Evolutionary conservation across 2,329 filamentous ascomycete genomes (phyloP).

Genomic region (Phaeosphaeriaceae sp.): DNA sequence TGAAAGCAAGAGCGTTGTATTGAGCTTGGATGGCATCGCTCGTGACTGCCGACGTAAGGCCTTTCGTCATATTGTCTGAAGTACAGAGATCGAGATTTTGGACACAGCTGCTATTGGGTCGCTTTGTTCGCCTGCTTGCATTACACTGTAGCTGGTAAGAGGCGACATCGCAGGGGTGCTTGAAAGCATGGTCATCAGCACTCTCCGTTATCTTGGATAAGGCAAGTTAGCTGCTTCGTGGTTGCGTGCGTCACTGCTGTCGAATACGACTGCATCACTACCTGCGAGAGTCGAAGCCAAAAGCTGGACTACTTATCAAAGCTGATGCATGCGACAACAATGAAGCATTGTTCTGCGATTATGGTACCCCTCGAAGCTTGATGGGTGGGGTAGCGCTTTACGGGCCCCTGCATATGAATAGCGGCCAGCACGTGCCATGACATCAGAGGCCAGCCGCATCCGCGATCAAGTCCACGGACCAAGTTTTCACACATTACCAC

Average conservation of each 20-base stretch:
- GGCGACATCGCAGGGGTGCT: constrained; percentile 14
- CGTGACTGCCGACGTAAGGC: constrained; percentile 11
- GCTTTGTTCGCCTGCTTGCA: constrained; percentile 11
- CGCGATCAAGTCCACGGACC: constrained; percentile 7
- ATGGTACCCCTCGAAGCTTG: constrained; percentile 2
- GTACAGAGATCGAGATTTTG: neutral
- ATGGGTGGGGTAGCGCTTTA: constrained; percentile 11
- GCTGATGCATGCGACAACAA: neutral
- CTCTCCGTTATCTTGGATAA: neutral
- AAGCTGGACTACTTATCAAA: neutral
- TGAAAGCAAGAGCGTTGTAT: constrained; percentile 15
- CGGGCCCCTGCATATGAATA: constrained; percentile 22
- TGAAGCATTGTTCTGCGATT: constrained; percentile 6
- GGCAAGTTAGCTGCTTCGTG: neutral
- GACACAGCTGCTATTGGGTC: constrained; percentile 7
- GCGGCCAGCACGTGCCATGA: constrained; percentile 23
- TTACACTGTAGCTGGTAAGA: constrained; percentile 2
- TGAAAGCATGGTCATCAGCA: constrained; percentile 2
- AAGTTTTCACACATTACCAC: constrained; percentile 12
- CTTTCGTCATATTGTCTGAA: constrained; percentile 10
- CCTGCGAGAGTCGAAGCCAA: neutral
- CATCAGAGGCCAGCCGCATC: constrained; percentile 17
- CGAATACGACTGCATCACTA: neutral
- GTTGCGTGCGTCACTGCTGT: neutral
- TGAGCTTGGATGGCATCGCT: constrained; percentile 7